These are phyloP conservation scores for Casuarina equisetifolia DNA, from an alignment of 306 rosid species.

Conservation along the genomic window DNA sequence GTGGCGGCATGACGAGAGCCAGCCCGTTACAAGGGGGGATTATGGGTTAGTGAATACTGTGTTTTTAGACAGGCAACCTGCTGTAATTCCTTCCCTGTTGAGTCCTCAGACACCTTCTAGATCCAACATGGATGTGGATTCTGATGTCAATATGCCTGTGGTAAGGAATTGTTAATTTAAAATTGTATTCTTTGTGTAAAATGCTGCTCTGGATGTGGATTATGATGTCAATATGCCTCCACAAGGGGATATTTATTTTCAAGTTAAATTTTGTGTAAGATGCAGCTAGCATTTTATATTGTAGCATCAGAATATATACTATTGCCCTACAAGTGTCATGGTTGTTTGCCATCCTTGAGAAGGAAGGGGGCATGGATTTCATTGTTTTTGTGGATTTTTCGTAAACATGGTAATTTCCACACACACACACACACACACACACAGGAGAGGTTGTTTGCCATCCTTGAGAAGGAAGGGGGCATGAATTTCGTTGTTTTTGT, in stretches of 20 bases:
- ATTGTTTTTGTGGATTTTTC: too few species aligned
- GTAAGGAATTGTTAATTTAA: slow-evolving; percentile 36
- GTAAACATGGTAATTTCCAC: too few species aligned
- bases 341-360: background rate
- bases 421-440: too few species aligned
- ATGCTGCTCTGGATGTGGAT: slow-evolving; percentile 41
- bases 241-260: too few species aligned
- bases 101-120: slow-evolving; percentile 53
- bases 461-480: background rate
- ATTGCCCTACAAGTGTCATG: background rate
- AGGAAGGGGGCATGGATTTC: too few species aligned
- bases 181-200: background rate
- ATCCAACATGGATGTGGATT: slow-evolving; percentile 80
- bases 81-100: slow-evolving; percentile 38
- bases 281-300: background rate
- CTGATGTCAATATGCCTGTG: slow-evolving; percentile 43
- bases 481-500: too few species aligned
- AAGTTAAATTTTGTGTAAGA: background rate
- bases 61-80: slow-evolving; percentile 47
- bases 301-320: background rate
- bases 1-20: slow-evolving; percentile 81
- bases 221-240: too few species aligned
- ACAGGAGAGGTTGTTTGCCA: background rate
- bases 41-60: slow-evolving; percentile 71
- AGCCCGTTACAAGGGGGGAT: slow-evolving; percentile 52